These are phyloP conservation scores for Cunninghamia lanceolata DNA, from an alignment of 75 land plant species.

Conservation along the genomic window DNA sequence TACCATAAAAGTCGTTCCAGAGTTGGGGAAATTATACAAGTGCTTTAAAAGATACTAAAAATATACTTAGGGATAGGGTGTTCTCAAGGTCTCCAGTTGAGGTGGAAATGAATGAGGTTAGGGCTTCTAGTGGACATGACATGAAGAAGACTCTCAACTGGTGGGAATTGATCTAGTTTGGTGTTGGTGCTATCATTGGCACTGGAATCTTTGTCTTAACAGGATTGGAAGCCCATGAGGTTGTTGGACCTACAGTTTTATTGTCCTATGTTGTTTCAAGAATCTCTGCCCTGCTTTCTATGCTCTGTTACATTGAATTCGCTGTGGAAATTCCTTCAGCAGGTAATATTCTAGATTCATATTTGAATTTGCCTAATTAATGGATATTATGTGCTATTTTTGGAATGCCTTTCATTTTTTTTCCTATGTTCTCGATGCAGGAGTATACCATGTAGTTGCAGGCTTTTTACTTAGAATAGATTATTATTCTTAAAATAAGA, in stretches of 20 bases:
- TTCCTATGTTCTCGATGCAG: no score
- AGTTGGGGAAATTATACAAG: conserved; percentile 52
- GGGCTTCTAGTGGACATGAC: conserved; percentile 46
- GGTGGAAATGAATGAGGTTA: conserved; percentile 45
- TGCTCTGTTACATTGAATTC: conserved; percentile 90
- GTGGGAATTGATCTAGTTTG: conserved; percentile 90
- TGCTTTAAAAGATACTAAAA: conserved; percentile 36
- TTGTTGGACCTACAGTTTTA: conserved; percentile 66
- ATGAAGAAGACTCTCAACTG: conserved; percentile 75
- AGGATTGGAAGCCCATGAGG: conserved; percentile 41
- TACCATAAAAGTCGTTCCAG: conserved; percentile 78
- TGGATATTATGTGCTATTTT: no score
- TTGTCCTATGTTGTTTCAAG: conserved; percentile 68
- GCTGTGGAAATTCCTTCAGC: conserved; percentile 86
- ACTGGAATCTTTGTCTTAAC: conserved; percentile 90
- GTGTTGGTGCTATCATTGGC: conserved; percentile 79
- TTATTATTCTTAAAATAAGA: no score
- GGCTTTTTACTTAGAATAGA: no score
- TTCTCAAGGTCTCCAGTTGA: conserved; percentile 40
- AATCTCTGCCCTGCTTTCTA: conserved; percentile 72
- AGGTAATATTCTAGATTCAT: no score
- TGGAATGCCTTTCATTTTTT: no score
- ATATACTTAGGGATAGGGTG: conserved; percentile 48
- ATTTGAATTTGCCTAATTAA: no score
- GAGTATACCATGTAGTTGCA: no score